Evolutionary conservation across 163 green algal species (phyloP).

Genomic region (Chloromonas sp.): DNA sequence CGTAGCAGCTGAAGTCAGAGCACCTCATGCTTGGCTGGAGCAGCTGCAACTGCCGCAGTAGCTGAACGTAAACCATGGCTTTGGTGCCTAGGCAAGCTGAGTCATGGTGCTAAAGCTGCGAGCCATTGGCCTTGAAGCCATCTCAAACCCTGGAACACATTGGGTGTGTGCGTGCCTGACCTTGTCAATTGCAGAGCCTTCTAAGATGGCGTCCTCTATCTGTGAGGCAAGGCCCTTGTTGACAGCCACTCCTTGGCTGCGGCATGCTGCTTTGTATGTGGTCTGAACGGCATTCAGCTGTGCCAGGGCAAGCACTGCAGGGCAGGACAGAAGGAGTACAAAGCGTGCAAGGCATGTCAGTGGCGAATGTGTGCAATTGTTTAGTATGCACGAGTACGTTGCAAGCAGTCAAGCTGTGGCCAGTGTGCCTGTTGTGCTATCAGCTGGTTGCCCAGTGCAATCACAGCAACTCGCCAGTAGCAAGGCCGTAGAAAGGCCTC

Average conservation of each 20-base stretch:
- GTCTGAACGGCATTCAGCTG: constrained; percentile 5
- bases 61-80: not conserved
- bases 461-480: too few relatives aligned
- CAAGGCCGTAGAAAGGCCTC: too few relatives aligned
- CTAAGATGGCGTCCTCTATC: constrained; percentile 4
- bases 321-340: not conserved
- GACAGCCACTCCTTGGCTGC: not conserved
- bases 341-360: not conserved
- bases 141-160: too few relatives aligned
- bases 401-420: too few relatives aligned
- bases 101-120: too few relatives aligned
- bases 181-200: constrained; percentile 4
- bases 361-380: not conserved
- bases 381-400: too few relatives aligned
- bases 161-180: not conserved
- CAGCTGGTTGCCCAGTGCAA: too few relatives aligned
- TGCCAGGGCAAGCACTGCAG: not conserved
- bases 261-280: constrained; percentile 2
- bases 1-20: not conserved
- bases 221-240: constrained; percentile 3
- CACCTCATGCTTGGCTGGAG: not conserved
- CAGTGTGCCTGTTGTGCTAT: too few relatives aligned
- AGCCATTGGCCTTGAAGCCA: too few relatives aligned
- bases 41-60: not conserved
- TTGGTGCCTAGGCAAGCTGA: too few relatives aligned